Percentiles rank a stretch among this genome's conserved stretches.
Conservation (phyloP, 352 stramenopile genomes). For the Thalassiosira hispida region DNA sequence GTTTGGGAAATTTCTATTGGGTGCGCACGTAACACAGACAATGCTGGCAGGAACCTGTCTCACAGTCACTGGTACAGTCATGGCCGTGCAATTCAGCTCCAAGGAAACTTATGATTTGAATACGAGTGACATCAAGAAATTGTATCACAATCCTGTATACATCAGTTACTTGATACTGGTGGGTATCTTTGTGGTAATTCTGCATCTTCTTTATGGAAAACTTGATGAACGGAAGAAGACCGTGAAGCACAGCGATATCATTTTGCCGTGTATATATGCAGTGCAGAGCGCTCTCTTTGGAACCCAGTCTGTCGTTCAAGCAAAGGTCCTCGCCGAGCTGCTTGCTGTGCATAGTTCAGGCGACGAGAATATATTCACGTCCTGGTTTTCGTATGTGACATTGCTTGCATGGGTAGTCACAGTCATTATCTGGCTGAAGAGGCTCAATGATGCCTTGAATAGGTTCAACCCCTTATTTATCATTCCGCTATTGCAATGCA, state of each 20-base stretch:
- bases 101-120: slow-evolving; percentile 56
- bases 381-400: slow-evolving; percentile 64
- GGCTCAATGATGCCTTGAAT: slow-evolving; percentile 56
- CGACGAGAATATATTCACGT: slow-evolving; percentile 55
- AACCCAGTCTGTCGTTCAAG: slow-evolving; percentile 61
- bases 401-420: slow-evolving; percentile 59
- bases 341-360: slow-evolving; percentile 48
- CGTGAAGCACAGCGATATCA: slow-evolving; percentile 35
- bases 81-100: slow-evolving; percentile 66
- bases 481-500: slow-evolving; percentile 67
- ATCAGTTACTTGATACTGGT: slow-evolving; percentile 51
- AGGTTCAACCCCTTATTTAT: slow-evolving; percentile 69
- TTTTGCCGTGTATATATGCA: slow-evolving; percentile 54
- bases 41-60: slow-evolving; percentile 62
- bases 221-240: slow-evolving; percentile 34
- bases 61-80: slow-evolving; percentile 56
- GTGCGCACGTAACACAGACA: slow-evolving; percentile 44
- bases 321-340: slow-evolving; percentile 61
- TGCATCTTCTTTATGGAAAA: slow-evolving; percentile 48
- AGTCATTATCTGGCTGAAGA: slow-evolving; percentile 50
- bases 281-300: slow-evolving; percentile 59
- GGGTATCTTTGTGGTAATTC: slow-evolving; percentile 25
- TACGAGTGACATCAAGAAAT: slow-evolving; percentile 39
- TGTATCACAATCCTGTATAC: slow-evolving; percentile 54
- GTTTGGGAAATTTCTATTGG: slow-evolving; percentile 62